Evolutionary conservation across 495 filamentous ascomycete genomes (phyloP).

Genomic region (Aspergillus saccharolyticus): DNA sequence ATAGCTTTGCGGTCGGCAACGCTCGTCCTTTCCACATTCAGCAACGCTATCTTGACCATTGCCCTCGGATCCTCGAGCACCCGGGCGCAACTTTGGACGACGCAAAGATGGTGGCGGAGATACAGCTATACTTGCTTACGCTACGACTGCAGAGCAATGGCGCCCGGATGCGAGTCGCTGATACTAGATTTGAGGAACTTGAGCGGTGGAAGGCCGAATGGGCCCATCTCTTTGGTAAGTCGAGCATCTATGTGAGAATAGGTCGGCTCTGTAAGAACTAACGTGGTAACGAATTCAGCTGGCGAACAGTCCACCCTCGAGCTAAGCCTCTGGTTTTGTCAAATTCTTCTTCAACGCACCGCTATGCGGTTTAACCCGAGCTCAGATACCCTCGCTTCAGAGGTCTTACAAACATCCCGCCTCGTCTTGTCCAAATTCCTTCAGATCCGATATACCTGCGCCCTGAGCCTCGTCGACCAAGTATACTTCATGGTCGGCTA

Average conservation of each 20-base stretch:
- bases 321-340: constrained; percentile 37
- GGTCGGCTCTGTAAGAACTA: neutral
- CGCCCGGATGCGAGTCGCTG: constrained; percentile 28
- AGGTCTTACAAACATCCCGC: constrained; percentile 32
- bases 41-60: constrained; percentile 32
- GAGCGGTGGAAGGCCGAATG: constrained; percentile 39
- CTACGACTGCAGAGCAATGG: constrained; percentile 25
- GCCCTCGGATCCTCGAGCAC: constrained; percentile 32
- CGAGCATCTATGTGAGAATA: neutral
- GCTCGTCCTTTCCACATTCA: constrained; percentile 34
- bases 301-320: constrained; percentile 31
- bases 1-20: constrained; percentile 34
- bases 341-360: constrained; percentile 36
- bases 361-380: constrained; percentile 26
- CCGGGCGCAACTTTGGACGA: constrained; percentile 32
- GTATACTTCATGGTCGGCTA: constrained; percentile 37
- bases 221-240: constrained; percentile 34
- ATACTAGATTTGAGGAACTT: constrained; percentile 35
- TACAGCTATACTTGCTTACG: constrained; percentile 33
- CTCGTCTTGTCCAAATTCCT: constrained; percentile 34
- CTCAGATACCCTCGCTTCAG: constrained; percentile 25
- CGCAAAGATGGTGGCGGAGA: constrained; percentile 34
- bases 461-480: constrained; percentile 33
- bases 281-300: constrained; percentile 18
- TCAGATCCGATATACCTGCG: constrained; percentile 28